Conservation (phyloP, 1,139 yeast species). For the Saccharomycopsis crataegensis region DNA sequence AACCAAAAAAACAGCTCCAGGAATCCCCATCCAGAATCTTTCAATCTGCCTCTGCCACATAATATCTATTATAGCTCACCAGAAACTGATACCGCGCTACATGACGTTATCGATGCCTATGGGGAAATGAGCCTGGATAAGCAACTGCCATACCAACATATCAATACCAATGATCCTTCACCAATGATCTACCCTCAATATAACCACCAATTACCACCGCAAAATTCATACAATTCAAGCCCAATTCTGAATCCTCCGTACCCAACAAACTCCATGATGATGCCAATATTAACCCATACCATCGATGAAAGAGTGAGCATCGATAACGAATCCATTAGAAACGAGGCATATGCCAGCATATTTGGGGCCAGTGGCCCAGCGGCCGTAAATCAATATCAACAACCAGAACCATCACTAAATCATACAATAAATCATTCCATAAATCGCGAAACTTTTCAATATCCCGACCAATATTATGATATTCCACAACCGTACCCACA, state of each 20-base stretch:
- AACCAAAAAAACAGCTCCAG: neutral
- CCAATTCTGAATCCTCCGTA: neutral
- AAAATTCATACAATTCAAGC: neutral
- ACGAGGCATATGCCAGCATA: constrained; percentile 3
- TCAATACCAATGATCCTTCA: neutral
- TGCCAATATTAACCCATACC: neutral
- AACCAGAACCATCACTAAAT: too few relatives aligned
- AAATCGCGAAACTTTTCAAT: too few relatives aligned
- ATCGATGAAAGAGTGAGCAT: neutral
- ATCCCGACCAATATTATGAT: too few relatives aligned
- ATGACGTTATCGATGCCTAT: constrained; percentile 3
- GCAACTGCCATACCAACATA: neutral
- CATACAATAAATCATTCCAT: too few relatives aligned
- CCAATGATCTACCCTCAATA: too few relatives aligned
- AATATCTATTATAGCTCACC: neutral
- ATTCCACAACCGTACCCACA: too few relatives aligned
- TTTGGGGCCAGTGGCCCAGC: neutral
- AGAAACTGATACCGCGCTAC: neutral
- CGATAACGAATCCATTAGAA: neutral
- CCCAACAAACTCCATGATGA: neutral
- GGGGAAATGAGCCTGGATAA: neutral
- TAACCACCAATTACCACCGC: neutral
- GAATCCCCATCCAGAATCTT: too few relatives aligned
- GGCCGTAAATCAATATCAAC: too few relatives aligned
- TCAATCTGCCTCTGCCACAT: neutral